These are phyloP conservation scores for Epichloe glyceriae DNA, from an alignment of 2,329 filamentous ascomycete species.

Conservation along the genomic window DNA sequence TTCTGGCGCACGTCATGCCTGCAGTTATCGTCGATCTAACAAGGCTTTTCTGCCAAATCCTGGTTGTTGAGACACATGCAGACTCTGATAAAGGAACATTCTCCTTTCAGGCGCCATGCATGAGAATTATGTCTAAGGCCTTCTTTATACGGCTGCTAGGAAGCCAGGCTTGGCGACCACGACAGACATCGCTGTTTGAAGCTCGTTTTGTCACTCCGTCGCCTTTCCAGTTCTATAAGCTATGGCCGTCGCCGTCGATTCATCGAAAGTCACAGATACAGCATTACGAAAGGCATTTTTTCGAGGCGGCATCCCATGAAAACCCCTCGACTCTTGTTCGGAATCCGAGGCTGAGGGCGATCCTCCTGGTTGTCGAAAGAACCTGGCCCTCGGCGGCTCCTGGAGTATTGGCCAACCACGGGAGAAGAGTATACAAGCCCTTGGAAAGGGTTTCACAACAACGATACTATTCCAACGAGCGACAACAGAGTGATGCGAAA, in stretches of 20 bases:
- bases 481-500: not conserved
- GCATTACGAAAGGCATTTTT: not conserved
- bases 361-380: not conserved
- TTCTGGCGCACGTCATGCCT: slow-evolving; percentile 19
- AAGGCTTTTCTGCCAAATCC: not conserved
- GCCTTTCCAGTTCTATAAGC: not conserved
- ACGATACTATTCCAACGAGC: not conserved
- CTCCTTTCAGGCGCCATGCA: slow-evolving; percentile 21
- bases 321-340: not conserved
- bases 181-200: slow-evolving; percentile 9
- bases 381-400: not conserved
- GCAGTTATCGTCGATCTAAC: not conserved
- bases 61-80: not conserved
- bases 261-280: not conserved
- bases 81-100: not conserved
- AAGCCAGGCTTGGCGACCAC: slow-evolving; percentile 21
- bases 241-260: slow-evolving; percentile 2
- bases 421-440: not conserved
- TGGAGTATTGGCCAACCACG: not conserved
- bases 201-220: slow-evolving; percentile 1
- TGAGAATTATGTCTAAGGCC: slow-evolving; percentile 28
- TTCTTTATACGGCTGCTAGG: slow-evolving; percentile 23
- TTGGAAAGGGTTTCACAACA: not conserved
- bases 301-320: not conserved
- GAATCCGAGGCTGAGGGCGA: not conserved